Evolutionary conservation across 345 rosid species (phyloP).

Genomic region (Acer saccharum): DNA sequence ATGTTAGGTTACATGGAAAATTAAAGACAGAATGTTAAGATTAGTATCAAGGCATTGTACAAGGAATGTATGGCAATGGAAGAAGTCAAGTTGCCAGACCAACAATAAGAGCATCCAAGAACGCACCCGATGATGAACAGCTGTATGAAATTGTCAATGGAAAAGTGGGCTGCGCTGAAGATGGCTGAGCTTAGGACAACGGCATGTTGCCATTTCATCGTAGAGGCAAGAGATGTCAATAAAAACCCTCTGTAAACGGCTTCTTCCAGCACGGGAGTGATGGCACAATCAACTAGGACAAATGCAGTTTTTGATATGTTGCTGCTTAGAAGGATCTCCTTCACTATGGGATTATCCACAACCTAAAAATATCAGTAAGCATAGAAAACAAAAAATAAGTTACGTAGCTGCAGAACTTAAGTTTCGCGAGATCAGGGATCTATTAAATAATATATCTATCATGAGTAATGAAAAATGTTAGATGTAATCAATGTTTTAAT

Average conservation of each 20-base stretch:
- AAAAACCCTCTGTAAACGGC: slow-evolving; percentile 79
- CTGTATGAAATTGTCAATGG: slow-evolving; percentile 62
- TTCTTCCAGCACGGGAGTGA: slow-evolving; percentile 80
- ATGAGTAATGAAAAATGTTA: background rate
- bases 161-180: slow-evolving; percentile 81
- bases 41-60: slow-evolving; percentile 71
- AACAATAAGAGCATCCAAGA: slow-evolving; percentile 69
- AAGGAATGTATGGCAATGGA: slow-evolving; percentile 66
- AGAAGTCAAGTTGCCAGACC: slow-evolving; percentile 72
- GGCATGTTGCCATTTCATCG: slow-evolving; percentile 62
- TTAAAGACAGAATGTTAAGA: slow-evolving; percentile 38
- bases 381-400: background rate
- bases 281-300: slow-evolving; percentile 55
- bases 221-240: slow-evolving; percentile 57
- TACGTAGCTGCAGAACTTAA: background rate
- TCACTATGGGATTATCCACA: slow-evolving; percentile 45
- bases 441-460: background rate
- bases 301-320: slow-evolving; percentile 54
- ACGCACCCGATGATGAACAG: slow-evolving; percentile 69
- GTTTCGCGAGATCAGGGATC: background rate
- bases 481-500: too few species aligned
- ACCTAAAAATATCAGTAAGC: slow-evolving; percentile 35
- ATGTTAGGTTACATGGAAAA: background rate
- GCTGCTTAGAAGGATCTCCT: slow-evolving; percentile 61
- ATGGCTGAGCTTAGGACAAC: slow-evolving; percentile 60